A percentile compares a stretch with the other conserved stretches of the same genome.
Conservation (phyloP, 495 filamentous ascomycete genomes). For the Immersiella caudata region DNA sequence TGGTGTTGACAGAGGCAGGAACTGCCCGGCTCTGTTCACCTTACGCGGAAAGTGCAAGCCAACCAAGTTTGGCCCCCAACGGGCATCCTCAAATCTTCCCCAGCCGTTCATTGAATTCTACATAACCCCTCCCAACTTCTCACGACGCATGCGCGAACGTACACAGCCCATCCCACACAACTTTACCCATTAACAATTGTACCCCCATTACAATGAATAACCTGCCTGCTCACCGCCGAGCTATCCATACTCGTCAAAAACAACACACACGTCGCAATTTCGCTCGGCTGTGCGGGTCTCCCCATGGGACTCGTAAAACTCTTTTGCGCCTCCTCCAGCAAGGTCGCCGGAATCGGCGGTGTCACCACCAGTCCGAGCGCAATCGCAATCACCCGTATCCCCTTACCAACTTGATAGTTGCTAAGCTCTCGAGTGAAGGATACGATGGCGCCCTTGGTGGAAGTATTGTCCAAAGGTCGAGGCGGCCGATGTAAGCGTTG, state of each 20-base stretch:
- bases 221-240: conserved; percentile 64
- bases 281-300: conserved; percentile 73
- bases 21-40: no score
- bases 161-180: no score
- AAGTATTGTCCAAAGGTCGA: conserved; percentile 86
- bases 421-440: conserved; percentile 78
- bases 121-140: neutral
- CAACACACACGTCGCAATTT: conserved; percentile 84
- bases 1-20: no score
- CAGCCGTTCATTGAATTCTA: no score
- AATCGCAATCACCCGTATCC: conserved; percentile 80
- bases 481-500: conserved; percentile 81
- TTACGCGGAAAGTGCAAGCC: no score
- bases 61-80: no score
- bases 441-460: conserved; percentile 81
- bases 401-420: conserved; percentile 71
- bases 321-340: conserved; percentile 70
- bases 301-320: conserved; percentile 80
- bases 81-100: no score
- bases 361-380: conserved; percentile 87
- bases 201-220: conserved; percentile 71
- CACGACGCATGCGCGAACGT: neutral
- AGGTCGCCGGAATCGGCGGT: conserved; percentile 77
- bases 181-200: conserved; percentile 61
- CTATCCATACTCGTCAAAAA: conserved; percentile 79